Base-by-base conservation (phyloP, 768 basidiomycete genomes). In the Panaeolus papilionaceus region DNA sequence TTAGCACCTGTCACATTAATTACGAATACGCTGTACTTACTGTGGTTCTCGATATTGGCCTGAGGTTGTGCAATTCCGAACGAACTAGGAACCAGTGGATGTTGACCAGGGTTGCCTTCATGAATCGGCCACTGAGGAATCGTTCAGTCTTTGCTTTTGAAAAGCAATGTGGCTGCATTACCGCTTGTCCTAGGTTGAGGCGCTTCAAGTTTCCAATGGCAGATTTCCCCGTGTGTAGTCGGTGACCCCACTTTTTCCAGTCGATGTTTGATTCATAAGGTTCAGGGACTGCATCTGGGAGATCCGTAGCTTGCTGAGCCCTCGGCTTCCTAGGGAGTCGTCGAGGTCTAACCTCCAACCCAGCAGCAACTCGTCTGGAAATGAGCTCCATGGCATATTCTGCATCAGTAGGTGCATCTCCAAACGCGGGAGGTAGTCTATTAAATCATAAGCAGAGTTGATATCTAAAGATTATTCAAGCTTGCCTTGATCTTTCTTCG, bases 321-420 rank as follows among this genome's bases (percentile, higher is more conserved):
- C 73, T 68, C 44, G 61, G 66, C 61, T 71, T 61, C 38, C 67
- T 71, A 28, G 44, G 44, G 12, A 66, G 38, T 58, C 68, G 76
- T 40, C 77, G 70, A 4, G 84, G 80, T 23, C 74, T 78, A 40
- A 90, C 73, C 28, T 83, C 80, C 62, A 89, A 78, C 6, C 90
- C 90, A 20, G 82, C 77, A 39, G 85, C 83, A 4, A 90, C 81
- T 8, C 90, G 85, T 66, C 83, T 81, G 3, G 89, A 84, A 18
- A 92, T 90, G 11, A 92, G 74, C 42, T 89, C 83, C 87, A 91
- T 91, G 2, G 91, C 89, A 71, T 89, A 88, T 61, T 92, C 89
- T 3, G 86, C 83, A 70, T 92, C 89, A 3, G 89, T 92, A 0
- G 91, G 90, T 11, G 84, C 85, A 67, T 88, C 83, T 42, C 71